Conservation (phyloP, 2,329 filamentous ascomycete species). For the Diaporthe sp. region DNA sequence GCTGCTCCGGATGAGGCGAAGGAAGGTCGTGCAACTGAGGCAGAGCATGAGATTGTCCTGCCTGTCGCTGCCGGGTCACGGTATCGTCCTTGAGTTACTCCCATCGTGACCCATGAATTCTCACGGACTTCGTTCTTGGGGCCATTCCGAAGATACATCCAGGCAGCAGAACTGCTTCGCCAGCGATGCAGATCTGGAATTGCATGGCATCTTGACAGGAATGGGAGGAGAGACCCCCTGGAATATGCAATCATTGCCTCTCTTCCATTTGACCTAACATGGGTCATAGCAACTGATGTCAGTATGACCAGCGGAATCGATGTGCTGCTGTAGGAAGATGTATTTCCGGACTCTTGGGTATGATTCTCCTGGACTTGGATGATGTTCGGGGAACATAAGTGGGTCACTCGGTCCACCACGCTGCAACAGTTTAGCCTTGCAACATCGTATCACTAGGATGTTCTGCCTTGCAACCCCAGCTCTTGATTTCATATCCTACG, state of each 20-base stretch:
- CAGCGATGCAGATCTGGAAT: background rate
- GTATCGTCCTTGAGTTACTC: background rate
- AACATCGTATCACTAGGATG: background rate
- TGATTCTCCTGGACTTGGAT: background rate
- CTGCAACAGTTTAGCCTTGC: background rate
- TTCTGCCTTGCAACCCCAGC: conserved; percentile 23
- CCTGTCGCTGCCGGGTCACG: background rate
- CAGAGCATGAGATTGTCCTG: background rate
- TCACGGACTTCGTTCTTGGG: background rate
- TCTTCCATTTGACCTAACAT: background rate
- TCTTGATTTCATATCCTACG: background rate
- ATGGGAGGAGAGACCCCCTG: background rate
- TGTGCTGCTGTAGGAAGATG: background rate
- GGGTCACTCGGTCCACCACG: background rate
- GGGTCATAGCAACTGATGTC: background rate
- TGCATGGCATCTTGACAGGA: background rate
- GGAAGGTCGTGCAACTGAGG: background rate
- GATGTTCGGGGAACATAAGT: background rate
- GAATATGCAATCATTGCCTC: background rate
- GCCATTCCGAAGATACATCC: background rate
- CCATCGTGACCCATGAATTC: background rate
- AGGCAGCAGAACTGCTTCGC: background rate
- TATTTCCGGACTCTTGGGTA: background rate
- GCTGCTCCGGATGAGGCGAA: background rate
- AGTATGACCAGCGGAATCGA: background rate